Conservation (phyloP, 163 green algal species). For the Scenedesmus sp. region DNA sequence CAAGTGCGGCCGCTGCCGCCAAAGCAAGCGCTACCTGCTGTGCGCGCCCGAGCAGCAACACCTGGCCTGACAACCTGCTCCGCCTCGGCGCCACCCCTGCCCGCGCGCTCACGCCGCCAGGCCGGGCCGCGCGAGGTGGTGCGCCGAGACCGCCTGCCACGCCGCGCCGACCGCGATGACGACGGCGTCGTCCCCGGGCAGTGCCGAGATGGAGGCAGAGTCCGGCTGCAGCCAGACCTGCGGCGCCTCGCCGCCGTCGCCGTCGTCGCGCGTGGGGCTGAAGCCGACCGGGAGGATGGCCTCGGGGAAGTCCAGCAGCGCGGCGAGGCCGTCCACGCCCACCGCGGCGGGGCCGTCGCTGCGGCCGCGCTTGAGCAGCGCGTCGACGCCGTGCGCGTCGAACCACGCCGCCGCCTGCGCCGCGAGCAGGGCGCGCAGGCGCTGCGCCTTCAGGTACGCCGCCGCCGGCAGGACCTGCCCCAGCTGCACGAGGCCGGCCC, state of each 20-base stretch:
- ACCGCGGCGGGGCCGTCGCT: no score
- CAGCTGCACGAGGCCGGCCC: constrained; percentile 1
- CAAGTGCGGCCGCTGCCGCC: no score
- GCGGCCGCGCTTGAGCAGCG: constrained; percentile 19
- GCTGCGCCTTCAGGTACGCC: constrained; percentile 33
- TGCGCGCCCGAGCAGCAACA: no score
- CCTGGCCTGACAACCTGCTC: no score
- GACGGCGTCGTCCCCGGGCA: constrained; percentile 18
- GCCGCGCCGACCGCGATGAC: constrained; percentile 27
- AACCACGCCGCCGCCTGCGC: constrained; percentile 15
- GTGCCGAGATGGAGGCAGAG: not conserved
- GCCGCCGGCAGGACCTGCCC: constrained; percentile 24
- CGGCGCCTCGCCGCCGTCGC: not conserved
- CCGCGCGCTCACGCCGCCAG: no score
- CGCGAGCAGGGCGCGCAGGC: constrained; percentile 3
- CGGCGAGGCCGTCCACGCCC: constrained; percentile 24
- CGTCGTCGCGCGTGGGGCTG: not conserved
- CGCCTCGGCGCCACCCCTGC: no score
- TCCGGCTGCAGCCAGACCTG: constrained; percentile 31
- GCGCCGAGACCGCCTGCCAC: constrained; percentile 16
- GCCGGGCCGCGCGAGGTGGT: constrained; percentile 19
- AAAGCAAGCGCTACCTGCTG: no score
- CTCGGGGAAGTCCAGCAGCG: constrained; percentile 41
- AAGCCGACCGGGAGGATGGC: constrained; percentile 21
- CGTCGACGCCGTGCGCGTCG: constrained; percentile 7